Evolutionary conservation across 164 flowering plant species (phyloP), one percentile per base, ranked within the genome.

Genomic region (Aristolochia contorta): DNA sequence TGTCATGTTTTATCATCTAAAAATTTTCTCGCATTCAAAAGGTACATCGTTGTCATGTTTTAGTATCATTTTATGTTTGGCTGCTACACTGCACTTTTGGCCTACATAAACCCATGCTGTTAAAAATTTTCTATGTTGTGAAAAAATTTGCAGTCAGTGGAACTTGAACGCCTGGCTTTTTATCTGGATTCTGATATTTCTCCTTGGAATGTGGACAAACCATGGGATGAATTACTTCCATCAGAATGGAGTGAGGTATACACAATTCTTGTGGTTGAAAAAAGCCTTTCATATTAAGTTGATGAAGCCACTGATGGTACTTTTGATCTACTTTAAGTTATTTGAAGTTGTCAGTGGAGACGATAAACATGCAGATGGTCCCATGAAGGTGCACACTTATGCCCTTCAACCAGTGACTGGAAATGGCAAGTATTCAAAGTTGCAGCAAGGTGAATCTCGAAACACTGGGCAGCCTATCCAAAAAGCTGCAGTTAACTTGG

Each of bases 391-490:
- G 65, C 99, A 91, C 67, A 66, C 71, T 15, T 94, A 94, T 61
- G 64, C 91, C 72, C 74, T 94, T 70, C 87, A 94, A 75, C 99
- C 99, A 33, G 92, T 94, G 37, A 67, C 91, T 54, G 99, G 97
- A 51, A 77, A 81, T 79, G 97, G 93, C n/a, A 91, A 79, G 69
- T 94, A 91, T 75, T 62, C 76, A 41, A 94, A 91, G 68, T 61
- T 69, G 71, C 84, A 72, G 14, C 53, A 70, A 57, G 80, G 79
- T 74, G 80, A 73, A 64, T 74, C 84, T 52, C 33, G 67, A 62
- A 73, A 60, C 58, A 63, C 68, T 16, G 68, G 48, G 48, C 85
- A 85, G 66, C 87, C 99, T 66, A 56, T 79, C 41, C 97, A 91
- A 67, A 85, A 80, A 62, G 96, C 93, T 47, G 72, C 62, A 8